phyloP scores from a whole-genome alignment of 164 flowering plant genomes.

The Amborella trichopoda region DNA sequence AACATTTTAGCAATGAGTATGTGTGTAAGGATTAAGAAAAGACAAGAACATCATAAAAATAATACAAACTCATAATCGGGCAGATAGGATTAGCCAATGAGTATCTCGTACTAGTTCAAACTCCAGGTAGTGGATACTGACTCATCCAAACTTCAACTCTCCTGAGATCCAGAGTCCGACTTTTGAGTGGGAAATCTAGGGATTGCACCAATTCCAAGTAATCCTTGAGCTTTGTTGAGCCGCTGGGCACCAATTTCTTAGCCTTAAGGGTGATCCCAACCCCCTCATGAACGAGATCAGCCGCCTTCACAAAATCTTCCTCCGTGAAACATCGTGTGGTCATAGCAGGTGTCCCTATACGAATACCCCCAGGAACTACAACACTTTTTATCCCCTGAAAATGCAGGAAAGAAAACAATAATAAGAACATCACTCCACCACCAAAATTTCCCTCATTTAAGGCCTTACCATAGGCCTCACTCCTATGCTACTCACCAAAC shows the following conservation, averaged over 20 bases:
- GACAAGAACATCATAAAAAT: too few relatives aligned
- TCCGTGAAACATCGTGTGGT: slow-evolving; percentile 80
- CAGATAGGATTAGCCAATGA: too few relatives aligned
- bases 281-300: slow-evolving; percentile 84
- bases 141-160: slow-evolving; percentile 70
- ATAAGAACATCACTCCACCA: background rate
- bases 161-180: slow-evolving; percentile 37
- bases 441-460: background rate
- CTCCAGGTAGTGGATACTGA: slow-evolving; percentile 79
- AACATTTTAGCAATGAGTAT: too few relatives aligned
- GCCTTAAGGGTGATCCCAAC: slow-evolving; percentile 65
- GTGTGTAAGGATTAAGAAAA: too few relatives aligned
- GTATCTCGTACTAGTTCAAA: too few relatives aligned
- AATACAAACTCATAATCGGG: too few relatives aligned
- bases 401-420: background rate
- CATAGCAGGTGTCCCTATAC: slow-evolving; percentile 96
- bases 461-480: background rate
- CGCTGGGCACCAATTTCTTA: slow-evolving; percentile 39
- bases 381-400: slow-evolving; percentile 83
- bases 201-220: slow-evolving; percentile 54
- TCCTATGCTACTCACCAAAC: slow-evolving; percentile 3
- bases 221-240: slow-evolving; percentile 84
- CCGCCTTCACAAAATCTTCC: slow-evolving; percentile 51
- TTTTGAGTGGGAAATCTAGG: slow-evolving; percentile 45
- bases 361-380: slow-evolving; percentile 82